Conservation (phyloP, 2,329 filamentous ascomycete species). For the Ceratocystiopsis minuta region DNA sequence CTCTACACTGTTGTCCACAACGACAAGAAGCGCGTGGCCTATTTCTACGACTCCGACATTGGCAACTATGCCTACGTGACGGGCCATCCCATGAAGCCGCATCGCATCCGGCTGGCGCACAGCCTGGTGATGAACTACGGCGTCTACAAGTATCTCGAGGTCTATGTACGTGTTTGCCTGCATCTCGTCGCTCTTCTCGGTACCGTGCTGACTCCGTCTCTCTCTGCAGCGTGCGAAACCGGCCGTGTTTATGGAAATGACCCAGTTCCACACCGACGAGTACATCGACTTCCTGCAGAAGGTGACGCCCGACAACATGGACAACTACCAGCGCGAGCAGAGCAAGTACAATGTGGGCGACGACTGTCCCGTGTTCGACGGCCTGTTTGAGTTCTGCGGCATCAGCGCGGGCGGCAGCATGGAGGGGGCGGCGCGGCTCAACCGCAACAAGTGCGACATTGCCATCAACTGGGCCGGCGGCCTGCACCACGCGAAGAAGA, state of each 20-base stretch:
- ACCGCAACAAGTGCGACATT: conserved; percentile 84
- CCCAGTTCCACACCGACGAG: conserved; percentile 83
- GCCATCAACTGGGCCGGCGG: conserved; percentile 97
- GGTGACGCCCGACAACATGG: conserved; percentile 98
- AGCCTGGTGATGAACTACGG: conserved; percentile 93
- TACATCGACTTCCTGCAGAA: conserved; percentile 92
- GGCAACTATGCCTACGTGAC: conserved; percentile 96
- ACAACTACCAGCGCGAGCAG: conserved; percentile 77
- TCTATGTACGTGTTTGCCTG: conserved; percentile 51
- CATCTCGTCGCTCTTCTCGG: conserved; percentile 10
- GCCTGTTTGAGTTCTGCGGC: conserved; percentile 90
- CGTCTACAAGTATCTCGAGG: conserved; percentile 90
- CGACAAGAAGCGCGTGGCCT: conserved; percentile 65
- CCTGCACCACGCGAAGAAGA: conserved; percentile 93
- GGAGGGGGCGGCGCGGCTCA: conserved; percentile 79
- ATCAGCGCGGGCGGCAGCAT: conserved; percentile 89
- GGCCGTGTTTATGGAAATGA: conserved; percentile 77
- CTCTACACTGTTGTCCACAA: conserved; percentile 27
- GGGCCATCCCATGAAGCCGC: conserved; percentile 97
- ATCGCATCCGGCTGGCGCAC: conserved; percentile 85
- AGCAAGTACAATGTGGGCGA: conserved; percentile 88
- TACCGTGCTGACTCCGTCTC: neutral
- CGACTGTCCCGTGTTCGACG: conserved; percentile 94
- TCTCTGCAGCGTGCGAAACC: conserved; percentile 57
- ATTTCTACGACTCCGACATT: conserved; percentile 97